A percentile compares a stretch with the other conserved stretches of the same genome.
These are phyloP conservation scores for Ustilago shanxiensis DNA, from an alignment of 1,284 basidiomycete species.

Conservation along the genomic window DNA sequence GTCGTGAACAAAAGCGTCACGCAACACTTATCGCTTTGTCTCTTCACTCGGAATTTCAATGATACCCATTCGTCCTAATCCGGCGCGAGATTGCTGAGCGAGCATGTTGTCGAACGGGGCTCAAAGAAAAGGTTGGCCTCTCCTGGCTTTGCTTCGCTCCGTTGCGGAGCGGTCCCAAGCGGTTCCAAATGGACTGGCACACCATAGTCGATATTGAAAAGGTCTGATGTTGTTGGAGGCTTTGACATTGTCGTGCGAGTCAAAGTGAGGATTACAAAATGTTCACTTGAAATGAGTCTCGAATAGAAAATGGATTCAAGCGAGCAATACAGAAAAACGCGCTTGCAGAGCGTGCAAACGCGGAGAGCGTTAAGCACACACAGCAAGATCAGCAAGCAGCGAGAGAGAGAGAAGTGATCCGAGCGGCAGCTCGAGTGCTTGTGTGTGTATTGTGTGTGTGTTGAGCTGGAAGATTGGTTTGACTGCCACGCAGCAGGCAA, in stretches of 20 bases:
- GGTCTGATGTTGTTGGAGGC: background rate
- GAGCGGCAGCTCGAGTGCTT: conserved; percentile 26
- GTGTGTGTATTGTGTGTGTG: background rate
- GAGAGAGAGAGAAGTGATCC: conserved; percentile 32
- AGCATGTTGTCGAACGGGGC: too few species aligned
- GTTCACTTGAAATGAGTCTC: background rate
- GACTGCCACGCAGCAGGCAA: conserved; percentile 19
- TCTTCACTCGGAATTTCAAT: background rate
- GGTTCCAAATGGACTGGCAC: background rate
- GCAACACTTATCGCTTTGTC: background rate
- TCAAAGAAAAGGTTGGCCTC: too few species aligned
- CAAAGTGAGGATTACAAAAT: conserved; percentile 1
- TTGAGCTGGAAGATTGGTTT: conserved; percentile 31
- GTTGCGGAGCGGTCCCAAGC: background rate
- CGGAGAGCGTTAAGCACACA: conserved; percentile 15
- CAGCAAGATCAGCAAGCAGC: conserved; percentile 7
- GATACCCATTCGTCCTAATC: background rate
- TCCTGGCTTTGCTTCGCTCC: background rate
- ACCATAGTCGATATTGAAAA: background rate
- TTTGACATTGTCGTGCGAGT: conserved; percentile 22
- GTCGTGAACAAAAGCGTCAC: background rate
- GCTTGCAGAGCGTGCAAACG: conserved; percentile 1
- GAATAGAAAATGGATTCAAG: background rate
- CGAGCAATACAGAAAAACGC: conserved; percentile 5
- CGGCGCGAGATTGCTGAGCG: background rate